Percentiles rank a stretch among this genome's conserved stretches.
phyloP scores from a whole-genome alignment of 352 stramenopile species.

The Blastocystis sp. region DNA sequence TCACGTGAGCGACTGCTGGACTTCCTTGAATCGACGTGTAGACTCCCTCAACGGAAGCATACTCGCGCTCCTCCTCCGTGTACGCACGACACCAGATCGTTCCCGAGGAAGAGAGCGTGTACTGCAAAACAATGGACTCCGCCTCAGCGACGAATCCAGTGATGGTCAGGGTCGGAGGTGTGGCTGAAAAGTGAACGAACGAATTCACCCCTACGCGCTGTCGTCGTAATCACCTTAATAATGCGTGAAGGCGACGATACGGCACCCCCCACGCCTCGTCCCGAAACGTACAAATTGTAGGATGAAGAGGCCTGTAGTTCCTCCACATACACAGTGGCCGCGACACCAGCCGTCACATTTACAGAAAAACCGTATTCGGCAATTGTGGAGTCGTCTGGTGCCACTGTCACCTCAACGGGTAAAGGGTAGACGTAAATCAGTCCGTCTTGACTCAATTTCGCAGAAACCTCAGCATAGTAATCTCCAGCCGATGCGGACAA shows the following conservation, averaged over 20 bases:
- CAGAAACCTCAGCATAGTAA: conserved; percentile 42
- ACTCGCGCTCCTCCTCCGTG: conserved; percentile 6
- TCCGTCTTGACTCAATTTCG: conserved; percentile 5
- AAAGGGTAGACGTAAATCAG: conserved; percentile 36
- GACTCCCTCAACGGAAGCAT: conserved; percentile 37
- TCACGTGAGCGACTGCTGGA: conserved; percentile 3
- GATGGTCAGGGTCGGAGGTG: conserved; percentile 1
- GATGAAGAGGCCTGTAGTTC: conserved; percentile 5
- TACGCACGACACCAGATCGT: conserved; percentile 51
- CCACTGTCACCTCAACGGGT: conserved; percentile 12
- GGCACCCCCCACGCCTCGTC: neutral
- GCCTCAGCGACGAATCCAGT: neutral
- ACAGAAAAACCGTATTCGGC: conserved; percentile 10
- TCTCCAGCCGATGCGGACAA: neutral
- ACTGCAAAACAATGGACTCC: conserved; percentile 23
- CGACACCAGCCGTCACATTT: conserved; percentile 16
- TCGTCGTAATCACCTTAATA: neutral
- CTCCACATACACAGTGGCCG: neutral
- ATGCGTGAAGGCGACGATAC: conserved; percentile 24
- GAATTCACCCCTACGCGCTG: neutral
- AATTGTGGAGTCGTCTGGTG: conserved; percentile 42
- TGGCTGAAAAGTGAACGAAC: neutral
- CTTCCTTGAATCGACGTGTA: neutral
- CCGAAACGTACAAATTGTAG: conserved; percentile 24
- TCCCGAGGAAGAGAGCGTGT: conserved; percentile 3